Evolutionary conservation across 768 basidiomycete genomes (phyloP), one percentile per base, ranked within the genome.

Genomic region (Clavulina sp.): DNA sequence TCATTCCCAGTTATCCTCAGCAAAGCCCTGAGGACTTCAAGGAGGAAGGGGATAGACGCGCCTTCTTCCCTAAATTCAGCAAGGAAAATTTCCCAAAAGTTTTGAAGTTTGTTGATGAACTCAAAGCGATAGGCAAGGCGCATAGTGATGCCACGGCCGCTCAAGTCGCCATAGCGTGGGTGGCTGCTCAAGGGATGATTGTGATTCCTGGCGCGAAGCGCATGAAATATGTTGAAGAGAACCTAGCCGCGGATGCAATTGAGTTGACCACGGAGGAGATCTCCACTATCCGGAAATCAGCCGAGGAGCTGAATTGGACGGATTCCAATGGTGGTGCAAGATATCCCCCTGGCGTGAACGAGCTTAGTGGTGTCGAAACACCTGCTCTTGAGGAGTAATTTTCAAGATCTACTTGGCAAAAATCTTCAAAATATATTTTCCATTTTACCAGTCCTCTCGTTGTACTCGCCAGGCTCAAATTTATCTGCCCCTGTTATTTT

Each of bases 111-210:
- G 52, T 58, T 21, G 23, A 55, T 7, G 48, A 53, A 5, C 31
- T 61, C 43, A 51, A 53, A 13, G 21, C 19, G 4, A 33, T 58
- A 18, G 53, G 55, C 60, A 61, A 48, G 4, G 41, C 41, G 4
- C 52, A 54, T 26, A 18, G 18, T 16, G 51, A 44, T 29, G 50
- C 54, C 38, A 57, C 60, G 21, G 41, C 55, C 4, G 55, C 48
- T 2, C 60, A 61, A 48, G 50, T 60, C n/a, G 49, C 57, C 5
- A 53, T 61, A 38, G 60, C 59, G 2, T 61, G 56, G 55, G 31
- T 59, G 21, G 51, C 62, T 5, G 56, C 57, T 51, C 52, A 59
- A 51, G 52, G 56, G 2, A 32, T 34, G 13, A 41, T 54, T 34
- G 43, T 61, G 44, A 53, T 61, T 40, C 60, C 60, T 4, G 60